These are phyloP conservation scores for Microascus cirrosus DNA, from an alignment of 2,329 filamentous ascomycete genomes.

Conservation along the genomic window DNA sequence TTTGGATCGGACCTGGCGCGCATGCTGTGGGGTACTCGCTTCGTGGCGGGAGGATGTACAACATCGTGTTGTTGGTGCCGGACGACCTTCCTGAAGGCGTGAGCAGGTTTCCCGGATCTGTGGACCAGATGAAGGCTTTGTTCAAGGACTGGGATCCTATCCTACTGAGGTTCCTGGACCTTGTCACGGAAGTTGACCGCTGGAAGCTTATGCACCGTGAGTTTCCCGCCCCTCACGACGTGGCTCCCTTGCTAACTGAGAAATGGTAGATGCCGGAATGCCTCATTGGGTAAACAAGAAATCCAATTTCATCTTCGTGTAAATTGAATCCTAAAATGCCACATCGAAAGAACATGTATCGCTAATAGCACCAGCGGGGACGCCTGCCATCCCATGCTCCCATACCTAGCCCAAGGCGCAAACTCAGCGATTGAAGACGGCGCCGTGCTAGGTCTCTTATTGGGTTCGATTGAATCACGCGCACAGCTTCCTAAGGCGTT, in stretches of 20 bases:
- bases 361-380: slow-evolving; percentile 5
- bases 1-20: slow-evolving; percentile 1
- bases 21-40: slow-evolving; percentile 1
- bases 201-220: slow-evolving; percentile 3
- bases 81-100: not conserved
- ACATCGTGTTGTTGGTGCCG: slow-evolving; percentile 1
- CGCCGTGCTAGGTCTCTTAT: slow-evolving; percentile 16
- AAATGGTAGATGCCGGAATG: not conserved
- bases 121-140: not conserved
- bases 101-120: not conserved
- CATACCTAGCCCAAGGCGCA: slow-evolving; percentile 14
- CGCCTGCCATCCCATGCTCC: slow-evolving; percentile 11
- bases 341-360: too few relatives aligned
- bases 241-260: not conserved
- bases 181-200: not conserved
- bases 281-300: too few relatives aligned
- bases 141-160: slow-evolving; percentile 1
- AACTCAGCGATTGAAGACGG: slow-evolving; percentile 15
- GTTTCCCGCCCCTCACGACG: not conserved
- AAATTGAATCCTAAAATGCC: too few relatives aligned
- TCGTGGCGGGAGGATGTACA: not conserved
- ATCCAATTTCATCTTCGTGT: too few relatives aligned
- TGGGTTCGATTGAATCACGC: not conserved
- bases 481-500: slow-evolving; percentile 1
- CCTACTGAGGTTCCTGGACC: not conserved